Evolutionary conservation across 2,329 filamentous ascomycete species (phyloP).

Genomic region (Cladophialophora carrionii): DNA sequence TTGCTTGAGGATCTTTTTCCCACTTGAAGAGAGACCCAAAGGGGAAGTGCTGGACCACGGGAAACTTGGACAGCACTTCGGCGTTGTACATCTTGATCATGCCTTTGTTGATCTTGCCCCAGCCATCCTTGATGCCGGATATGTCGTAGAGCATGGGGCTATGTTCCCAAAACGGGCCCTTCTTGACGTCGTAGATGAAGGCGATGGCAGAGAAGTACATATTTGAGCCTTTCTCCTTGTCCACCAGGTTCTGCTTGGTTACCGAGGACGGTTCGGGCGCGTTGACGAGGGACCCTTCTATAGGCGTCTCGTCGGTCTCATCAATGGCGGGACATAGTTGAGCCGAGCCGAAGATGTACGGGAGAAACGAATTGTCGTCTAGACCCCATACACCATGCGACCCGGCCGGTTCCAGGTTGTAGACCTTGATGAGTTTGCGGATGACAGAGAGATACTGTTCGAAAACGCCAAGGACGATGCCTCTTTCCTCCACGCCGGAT

Average conservation of each 20-base stretch:
- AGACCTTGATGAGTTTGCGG: constrained; percentile 81
- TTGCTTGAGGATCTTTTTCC: constrained; percentile 68
- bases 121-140: constrained; percentile 86
- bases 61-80: constrained; percentile 94
- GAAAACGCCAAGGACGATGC: constrained; percentile 78
- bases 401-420: constrained; percentile 91
- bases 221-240: constrained; percentile 67
- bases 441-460: constrained; percentile 85
- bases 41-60: constrained; percentile 94
- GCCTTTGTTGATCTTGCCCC: constrained; percentile 98
- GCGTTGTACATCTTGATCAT: constrained; percentile 99
- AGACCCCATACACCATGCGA: constrained; percentile 98
- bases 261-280: constrained; percentile 74
- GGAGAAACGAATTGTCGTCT: constrained; percentile 93
- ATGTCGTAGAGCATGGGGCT: constrained; percentile 94
- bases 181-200: constrained; percentile 98
- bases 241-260: constrained; percentile 65
- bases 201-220: constrained; percentile 96
- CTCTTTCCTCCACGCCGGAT: constrained; percentile 66
- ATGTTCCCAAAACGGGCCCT: constrained; percentile 91
- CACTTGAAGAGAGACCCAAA: constrained; percentile 81
- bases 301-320: constrained; percentile 65
- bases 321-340: constrained; percentile 79
- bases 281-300: constrained; percentile 74
- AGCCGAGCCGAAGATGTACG: constrained; percentile 93